Conservation (phyloP, 768 basidiomycete species). For the Coprinellus aureogranulatus region DNA sequence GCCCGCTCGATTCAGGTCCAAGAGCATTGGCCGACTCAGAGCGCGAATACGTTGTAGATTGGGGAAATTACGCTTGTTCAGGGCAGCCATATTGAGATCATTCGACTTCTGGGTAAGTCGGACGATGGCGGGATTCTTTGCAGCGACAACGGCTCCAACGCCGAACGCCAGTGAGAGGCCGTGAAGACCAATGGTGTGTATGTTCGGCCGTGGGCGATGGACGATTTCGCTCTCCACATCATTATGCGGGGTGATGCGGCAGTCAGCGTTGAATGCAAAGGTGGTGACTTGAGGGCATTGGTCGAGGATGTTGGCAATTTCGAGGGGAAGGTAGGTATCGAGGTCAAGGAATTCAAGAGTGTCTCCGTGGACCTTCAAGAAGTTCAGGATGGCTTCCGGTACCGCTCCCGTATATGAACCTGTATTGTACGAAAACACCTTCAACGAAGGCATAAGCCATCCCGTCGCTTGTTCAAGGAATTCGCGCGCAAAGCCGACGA, state of each 20-base stretch:
- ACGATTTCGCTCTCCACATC: conserved; percentile 39
- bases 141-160: conserved; percentile 49
- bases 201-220: conserved; percentile 52
- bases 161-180: conserved; percentile 70
- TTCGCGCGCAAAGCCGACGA: conserved; percentile 59
- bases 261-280: conserved; percentile 75
- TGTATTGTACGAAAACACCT: conserved; percentile 56
- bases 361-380: conserved; percentile 58
- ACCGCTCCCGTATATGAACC: conserved; percentile 43
- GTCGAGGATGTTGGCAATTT: conserved; percentile 59
- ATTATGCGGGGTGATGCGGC: conserved; percentile 47
- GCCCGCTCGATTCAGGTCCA: conserved; percentile 53
- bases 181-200: conserved; percentile 65
- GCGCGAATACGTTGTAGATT: conserved; percentile 57
- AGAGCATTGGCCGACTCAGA: conserved; percentile 52
- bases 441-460: conserved; percentile 65
- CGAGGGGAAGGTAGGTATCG: conserved; percentile 53
- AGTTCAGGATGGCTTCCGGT: conserved; percentile 53
- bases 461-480: conserved; percentile 68
- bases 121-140: conserved; percentile 42
- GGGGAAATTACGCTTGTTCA: conserved; percentile 57
- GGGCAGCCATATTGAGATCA: conserved; percentile 61
- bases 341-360: conserved; percentile 65
- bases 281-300: conserved; percentile 60
- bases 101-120: conserved; percentile 55